Conservation (phyloP, 768 basidiomycete species). For the Lentinula sp. region DNA sequence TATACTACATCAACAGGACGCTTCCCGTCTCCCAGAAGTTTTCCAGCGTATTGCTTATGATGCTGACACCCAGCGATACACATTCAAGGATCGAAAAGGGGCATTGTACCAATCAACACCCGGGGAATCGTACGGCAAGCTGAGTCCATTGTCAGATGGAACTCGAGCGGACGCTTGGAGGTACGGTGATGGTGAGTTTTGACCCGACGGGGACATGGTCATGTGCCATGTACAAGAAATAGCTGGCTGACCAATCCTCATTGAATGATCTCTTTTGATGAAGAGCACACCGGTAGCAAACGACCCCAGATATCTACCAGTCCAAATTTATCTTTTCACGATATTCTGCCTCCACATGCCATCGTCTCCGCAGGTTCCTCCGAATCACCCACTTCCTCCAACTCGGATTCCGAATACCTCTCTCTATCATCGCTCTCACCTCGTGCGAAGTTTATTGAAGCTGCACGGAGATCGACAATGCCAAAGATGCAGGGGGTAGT, state of each 20-base stretch:
- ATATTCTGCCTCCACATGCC: conserved; percentile 39
- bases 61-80: conserved; percentile 44
- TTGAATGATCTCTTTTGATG: background rate
- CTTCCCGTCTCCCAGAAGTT: conserved; percentile 35
- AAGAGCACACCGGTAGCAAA: background rate
- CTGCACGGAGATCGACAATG: conserved; percentile 25
- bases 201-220: background rate
- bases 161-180: background rate
- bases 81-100: conserved; percentile 40
- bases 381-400: conserved; percentile 15
- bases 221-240: background rate
- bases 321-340: conserved; percentile 31
- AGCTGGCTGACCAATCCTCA: no score
- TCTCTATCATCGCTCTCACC: background rate
- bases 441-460: conserved; percentile 19
- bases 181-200: background rate
- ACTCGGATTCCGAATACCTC: background rate
- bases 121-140: conserved; percentile 36
- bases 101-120: conserved; percentile 37
- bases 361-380: conserved; percentile 30
- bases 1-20: conserved; percentile 21
- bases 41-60: conserved; percentile 48
- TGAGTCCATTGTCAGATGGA: conserved; percentile 25
- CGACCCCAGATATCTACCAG: background rate
- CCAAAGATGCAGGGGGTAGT: conserved; percentile 36